A percentile compares a stretch with the other conserved stretches of the same genome.
phyloP scores from a whole-genome alignment of 768 basidiomycete genomes.

The Termitomyces sp. region DNA sequence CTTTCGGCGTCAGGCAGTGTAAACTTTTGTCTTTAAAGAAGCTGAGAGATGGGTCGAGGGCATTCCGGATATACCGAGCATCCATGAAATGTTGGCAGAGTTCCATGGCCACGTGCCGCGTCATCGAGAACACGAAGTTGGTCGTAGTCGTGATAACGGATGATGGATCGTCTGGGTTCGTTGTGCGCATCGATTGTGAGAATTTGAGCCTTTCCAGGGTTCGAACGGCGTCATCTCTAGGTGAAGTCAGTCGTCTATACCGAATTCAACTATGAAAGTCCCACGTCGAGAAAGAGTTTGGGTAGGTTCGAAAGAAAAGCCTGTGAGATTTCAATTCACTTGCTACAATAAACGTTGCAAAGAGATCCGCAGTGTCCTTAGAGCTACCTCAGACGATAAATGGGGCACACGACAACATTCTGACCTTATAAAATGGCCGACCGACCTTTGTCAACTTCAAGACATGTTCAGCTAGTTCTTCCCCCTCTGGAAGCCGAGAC shows the following conservation, averaged over 20 bases:
- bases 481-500: background rate
- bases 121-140: constrained; percentile 16
- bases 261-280: background rate
- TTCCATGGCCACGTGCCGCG: constrained; percentile 7
- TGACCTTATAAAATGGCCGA: constrained; percentile 15
- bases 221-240: constrained; percentile 15
- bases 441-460: constrained; percentile 14
- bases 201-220: constrained; percentile 13
- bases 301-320: constrained; percentile 11
- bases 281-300: constrained; percentile 14
- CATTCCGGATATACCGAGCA: constrained; percentile 65
- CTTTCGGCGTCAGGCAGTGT: constrained; percentile 65
- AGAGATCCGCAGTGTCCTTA: constrained; percentile 15
- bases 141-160: constrained; percentile 14
- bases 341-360: constrained; percentile 15
- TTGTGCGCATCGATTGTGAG: constrained; percentile 14
- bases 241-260: background rate
- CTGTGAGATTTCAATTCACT: constrained; percentile 14
- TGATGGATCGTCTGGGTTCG: constrained; percentile 10
- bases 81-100: constrained; percentile 59
- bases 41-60: constrained; percentile 49
- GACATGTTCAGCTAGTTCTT: constrained; percentile 6
- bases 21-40: constrained; percentile 67
- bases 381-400: background rate
- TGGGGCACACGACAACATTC: background rate